phyloP scores from a whole-genome alignment of 2,329 filamentous ascomycete genomes.

The Orbilia ellipsospora region DNA sequence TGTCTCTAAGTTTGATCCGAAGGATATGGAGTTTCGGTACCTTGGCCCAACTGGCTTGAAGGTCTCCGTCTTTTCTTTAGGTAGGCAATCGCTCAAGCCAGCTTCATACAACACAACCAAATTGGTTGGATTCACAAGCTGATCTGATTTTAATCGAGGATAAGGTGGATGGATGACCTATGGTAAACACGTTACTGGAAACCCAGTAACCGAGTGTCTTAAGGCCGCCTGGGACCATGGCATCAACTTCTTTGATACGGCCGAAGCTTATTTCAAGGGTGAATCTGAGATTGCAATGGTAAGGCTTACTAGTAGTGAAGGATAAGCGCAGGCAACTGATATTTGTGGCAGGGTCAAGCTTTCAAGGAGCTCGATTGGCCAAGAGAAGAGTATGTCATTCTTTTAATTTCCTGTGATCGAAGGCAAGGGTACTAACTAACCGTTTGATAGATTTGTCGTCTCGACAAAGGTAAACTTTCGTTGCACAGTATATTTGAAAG shows the following conservation, averaged over 20 bases:
- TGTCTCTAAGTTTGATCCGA: slow-evolving; percentile 44
- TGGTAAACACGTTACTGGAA: slow-evolving; percentile 58
- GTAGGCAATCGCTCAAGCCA: slow-evolving; percentile 34
- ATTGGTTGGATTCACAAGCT: not conserved
- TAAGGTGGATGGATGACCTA: slow-evolving; percentile 58
- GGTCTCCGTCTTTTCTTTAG: slow-evolving; percentile 64
- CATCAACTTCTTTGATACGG: slow-evolving; percentile 73
- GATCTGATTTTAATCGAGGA: not conserved
- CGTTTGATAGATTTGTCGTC: slow-evolving; percentile 65
- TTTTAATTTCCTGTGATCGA: not conserved
- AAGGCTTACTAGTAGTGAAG: not conserved
- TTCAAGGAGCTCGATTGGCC: slow-evolving; percentile 72
- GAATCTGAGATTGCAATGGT: slow-evolving; percentile 69
- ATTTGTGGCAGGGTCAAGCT: slow-evolving; percentile 65
- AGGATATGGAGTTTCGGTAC: slow-evolving; percentile 64
- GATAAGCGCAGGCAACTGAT: no score
- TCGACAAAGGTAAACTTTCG: slow-evolving; percentile 68
- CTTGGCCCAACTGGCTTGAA: slow-evolving; percentile 64
- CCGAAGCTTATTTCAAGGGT: slow-evolving; percentile 70
- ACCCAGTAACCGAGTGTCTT: slow-evolving; percentile 62
- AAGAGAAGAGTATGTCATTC: slow-evolving; percentile 68
- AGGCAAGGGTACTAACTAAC: not conserved
- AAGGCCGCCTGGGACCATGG: slow-evolving; percentile 70
- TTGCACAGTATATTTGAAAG: slow-evolving; percentile 9
- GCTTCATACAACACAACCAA: not conserved